These are phyloP conservation scores for Quambalaria eucalypti DNA, from an alignment of 1,284 basidiomycete species.

Conservation along the genomic window DNA sequence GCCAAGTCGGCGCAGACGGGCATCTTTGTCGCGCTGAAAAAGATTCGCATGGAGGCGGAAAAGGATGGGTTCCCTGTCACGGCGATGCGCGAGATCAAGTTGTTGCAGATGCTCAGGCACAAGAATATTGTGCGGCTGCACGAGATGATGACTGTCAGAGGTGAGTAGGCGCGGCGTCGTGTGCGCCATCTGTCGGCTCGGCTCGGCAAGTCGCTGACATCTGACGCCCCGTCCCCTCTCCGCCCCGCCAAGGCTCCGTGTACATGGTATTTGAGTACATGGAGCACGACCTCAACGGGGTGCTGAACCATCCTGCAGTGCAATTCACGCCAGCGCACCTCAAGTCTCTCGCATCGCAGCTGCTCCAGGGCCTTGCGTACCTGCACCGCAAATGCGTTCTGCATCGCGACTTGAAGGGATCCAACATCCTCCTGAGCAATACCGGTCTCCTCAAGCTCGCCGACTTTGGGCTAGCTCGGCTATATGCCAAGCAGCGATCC, in stretches of 20 bases:
- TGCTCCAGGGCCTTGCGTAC: constrained; percentile 85
- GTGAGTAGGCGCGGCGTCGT: constrained; percentile 52
- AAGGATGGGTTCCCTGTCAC: constrained; percentile 97
- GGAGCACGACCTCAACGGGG: constrained; percentile 95
- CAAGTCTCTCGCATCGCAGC: constrained; percentile 88
- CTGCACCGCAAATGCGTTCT: constrained; percentile 90
- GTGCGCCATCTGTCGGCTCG: not conserved
- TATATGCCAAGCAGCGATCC: constrained; percentile 79
- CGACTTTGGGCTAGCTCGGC: constrained; percentile 95
- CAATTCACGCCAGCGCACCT: constrained; percentile 73
- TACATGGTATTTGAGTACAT: constrained; percentile 99
- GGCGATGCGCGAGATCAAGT: constrained; percentile 96
- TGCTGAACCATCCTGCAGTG: constrained; percentile 82
- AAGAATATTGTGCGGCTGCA: constrained; percentile 78
- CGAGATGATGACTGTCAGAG: constrained; percentile 97
- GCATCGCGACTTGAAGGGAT: constrained; percentile 96
- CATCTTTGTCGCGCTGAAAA: constrained; percentile 78
- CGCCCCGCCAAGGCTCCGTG: constrained; percentile 62
- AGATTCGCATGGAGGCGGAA: constrained; percentile 95
- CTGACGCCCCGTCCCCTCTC: not conserved
- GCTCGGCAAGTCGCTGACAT: not conserved
- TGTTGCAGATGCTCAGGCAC: constrained; percentile 82
- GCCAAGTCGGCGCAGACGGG: constrained; percentile 72
- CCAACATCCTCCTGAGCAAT: constrained; percentile 91
- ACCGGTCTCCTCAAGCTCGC: constrained; percentile 86